Evolutionary conservation across 2,329 filamentous ascomycete species (phyloP).

Genomic region (Ophiosphaerella herpotricha): DNA sequence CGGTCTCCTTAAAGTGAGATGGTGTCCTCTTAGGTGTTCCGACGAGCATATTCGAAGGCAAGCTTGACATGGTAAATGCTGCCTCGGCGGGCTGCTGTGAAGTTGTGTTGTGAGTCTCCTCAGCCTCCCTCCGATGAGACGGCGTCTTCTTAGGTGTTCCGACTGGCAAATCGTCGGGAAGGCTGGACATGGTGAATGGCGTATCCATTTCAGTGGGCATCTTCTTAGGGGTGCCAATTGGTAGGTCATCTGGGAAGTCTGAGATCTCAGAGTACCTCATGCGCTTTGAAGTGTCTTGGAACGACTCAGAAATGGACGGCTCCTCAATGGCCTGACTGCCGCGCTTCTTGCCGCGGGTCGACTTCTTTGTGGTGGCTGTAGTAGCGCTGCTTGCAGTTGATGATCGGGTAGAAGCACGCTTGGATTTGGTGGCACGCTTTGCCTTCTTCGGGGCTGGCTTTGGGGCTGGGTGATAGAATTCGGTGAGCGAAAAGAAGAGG

Average conservation of each 20-base stretch:
- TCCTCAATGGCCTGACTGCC: constrained; percentile 20
- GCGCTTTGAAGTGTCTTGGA: constrained; percentile 1
- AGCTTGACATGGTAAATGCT: not conserved
- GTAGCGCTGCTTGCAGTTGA: constrained; percentile 22
- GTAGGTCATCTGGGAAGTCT: constrained; percentile 19
- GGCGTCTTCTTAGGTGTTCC: constrained; percentile 2
- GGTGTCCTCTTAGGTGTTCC: constrained; percentile 33
- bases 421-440: constrained; percentile 34
- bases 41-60: constrained; percentile 10
- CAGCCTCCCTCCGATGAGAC: not conserved
- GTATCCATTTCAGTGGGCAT: constrained; percentile 10
- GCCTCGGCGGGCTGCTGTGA: not conserved
- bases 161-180: not conserved
- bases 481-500: constrained; percentile 75
- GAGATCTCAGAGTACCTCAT: constrained; percentile 13
- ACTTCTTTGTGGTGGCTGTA: constrained; percentile 18
- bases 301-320: not conserved
- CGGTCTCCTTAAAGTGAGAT: constrained; percentile 18
- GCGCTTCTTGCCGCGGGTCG: constrained; percentile 20
- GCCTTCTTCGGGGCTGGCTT: constrained; percentile 29
- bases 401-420: constrained; percentile 24
- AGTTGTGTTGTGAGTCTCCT: not conserved
- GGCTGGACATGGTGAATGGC: constrained; percentile 6
- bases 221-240: constrained; percentile 12
- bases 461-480: constrained; percentile 53